Evolutionary conservation across 2,329 filamentous ascomycete genomes (phyloP), one percentile per base, ranked within the genome.

Genomic region (Atkinsonella texensis): DNA sequence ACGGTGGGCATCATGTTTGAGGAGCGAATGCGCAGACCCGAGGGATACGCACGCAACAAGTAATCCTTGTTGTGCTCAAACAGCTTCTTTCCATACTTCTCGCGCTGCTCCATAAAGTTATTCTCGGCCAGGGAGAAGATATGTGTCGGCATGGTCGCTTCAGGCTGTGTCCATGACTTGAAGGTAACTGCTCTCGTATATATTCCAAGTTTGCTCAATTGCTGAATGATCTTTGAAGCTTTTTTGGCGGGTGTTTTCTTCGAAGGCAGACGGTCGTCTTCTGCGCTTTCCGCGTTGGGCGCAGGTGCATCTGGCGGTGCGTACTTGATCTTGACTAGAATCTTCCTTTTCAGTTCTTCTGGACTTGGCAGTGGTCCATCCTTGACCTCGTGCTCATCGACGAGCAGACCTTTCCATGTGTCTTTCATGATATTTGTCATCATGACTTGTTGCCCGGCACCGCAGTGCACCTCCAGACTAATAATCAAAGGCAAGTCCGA

Each of bases 391-490:
- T 69, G 72, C 20, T 70, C 64, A 1, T 84, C 75, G 2, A 95
- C 72, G 9, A 97, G 72, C 53, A 84, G 74, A 1, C 76, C 83
- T n/a, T 75, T 75, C 88, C 89, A 98, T 28, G 81, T 80, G 55
- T 94, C 80, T 55, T 83, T 77, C 81, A 98, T 96, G 61, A 97
- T 95, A 54, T 86, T 77, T 5, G 95, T 89, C 88, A 97, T 96
- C 53, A 84, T 77, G 57, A 86, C 79, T 65, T 98, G 93, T 68
- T 98, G 93, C 52, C 84, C 77, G 0, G 80, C 69, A 55, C 75
- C 76, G 56, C 89, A 89, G 70, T 97, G 93, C 0, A 97, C 88
- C 67, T 98, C 93, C 33, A 98, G 76, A 62, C 89, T 95, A 59
- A 96, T 85, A 54, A 97, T 91, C n/a, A 98, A 73, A 0, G 93